Base-by-base conservation (phyloP, 352 stramenopile species). In the Globisporangium irregulare region DNA sequence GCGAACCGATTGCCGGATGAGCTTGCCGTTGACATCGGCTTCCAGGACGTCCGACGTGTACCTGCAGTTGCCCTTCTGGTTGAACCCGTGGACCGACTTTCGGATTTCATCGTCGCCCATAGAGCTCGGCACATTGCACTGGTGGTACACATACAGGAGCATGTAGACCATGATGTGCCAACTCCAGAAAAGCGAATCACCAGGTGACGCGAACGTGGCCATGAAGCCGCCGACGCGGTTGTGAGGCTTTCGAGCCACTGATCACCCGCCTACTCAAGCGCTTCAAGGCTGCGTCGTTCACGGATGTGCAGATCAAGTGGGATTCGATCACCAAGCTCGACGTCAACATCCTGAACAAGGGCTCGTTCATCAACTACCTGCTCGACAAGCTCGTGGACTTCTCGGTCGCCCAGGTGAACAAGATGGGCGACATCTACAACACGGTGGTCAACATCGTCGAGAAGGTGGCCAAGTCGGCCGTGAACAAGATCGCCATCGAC, bases 381-480 rank as follows among this genome's bases (percentile, higher is more conserved):
- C 74, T 74, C 60, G 84, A 87, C 72, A 55, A 65, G 48, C 72
- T 89, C 55, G 66, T 86, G 14, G 59, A 75, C 59, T 86, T 89
- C 67, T 84, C 73, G 27, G 77, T 76, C 20, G 69, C 76, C 18
- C 67, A 80, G 59, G 54, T 88, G 60, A 90, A 90, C 80, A 87
- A 88, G 76, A 90, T 88, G 79, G 77, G 76, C 63, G 72, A 82
- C 66, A 66, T 79, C 38, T 87, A 87, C 77, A 84, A 75, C 14
- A 72, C 67, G n/a, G 73, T 81, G 60, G 80, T 80, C 54, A 34
- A 71, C 4, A 64, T 82, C 38, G 65, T 75, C 43, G 64, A 85
- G 59, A 77, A 72, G 64, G 55, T 86, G 25, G 43, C 72, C 65
- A 79, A 79, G 46, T 85, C 79, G 51, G 67, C 86, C 8, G 61